These are phyloP conservation scores for Pythium rhizo-oryzae DNA, from an alignment of 352 stramenopile genomes.

Conservation along the genomic window DNA sequence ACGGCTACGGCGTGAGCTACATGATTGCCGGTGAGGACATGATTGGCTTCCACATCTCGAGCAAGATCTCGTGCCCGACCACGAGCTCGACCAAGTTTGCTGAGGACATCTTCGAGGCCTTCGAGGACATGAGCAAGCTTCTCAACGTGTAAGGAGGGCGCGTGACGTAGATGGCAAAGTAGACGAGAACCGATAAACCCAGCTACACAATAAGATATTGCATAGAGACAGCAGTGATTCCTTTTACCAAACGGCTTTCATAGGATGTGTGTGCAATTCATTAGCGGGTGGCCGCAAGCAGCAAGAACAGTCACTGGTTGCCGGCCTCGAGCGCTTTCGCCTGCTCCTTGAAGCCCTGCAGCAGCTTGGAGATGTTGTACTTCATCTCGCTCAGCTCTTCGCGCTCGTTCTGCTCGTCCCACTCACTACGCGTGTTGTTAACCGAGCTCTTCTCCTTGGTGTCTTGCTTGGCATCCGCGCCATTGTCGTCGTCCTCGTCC, in stretches of 20 bases:
- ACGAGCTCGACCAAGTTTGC: conserved; percentile 87
- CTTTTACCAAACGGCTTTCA: no score
- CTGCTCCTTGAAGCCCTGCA: conserved; percentile 61
- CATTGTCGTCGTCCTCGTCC: conserved; percentile 32
- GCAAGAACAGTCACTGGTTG: no score
- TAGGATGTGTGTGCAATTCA: no score
- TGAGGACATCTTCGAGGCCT: conserved; percentile 70
- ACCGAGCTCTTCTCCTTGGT: conserved; percentile 12
- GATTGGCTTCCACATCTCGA: conserved; percentile 92
- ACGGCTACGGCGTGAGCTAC: conserved; percentile 92
- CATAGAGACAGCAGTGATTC: not conserved
- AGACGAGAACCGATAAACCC: not conserved
- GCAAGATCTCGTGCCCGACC: conserved; percentile 73
- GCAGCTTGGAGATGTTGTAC: conserved; percentile 64
- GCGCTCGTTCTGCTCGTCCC: conserved; percentile 59
- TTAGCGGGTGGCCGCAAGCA: no score
- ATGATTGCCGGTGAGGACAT: conserved; percentile 89
- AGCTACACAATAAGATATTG: not conserved
- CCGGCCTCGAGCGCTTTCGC: conserved; percentile 48
- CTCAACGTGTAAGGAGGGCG: conserved; percentile 22
- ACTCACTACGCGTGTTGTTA: conserved; percentile 36
- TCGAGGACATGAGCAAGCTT: conserved; percentile 80
- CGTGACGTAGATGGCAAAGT: not conserved
- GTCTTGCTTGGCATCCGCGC: conserved; percentile 41
- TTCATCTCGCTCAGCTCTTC: conserved; percentile 65